Conservation (phyloP, 2,329 filamentous ascomycete genomes). For the Aspergillus sp. region DNA sequence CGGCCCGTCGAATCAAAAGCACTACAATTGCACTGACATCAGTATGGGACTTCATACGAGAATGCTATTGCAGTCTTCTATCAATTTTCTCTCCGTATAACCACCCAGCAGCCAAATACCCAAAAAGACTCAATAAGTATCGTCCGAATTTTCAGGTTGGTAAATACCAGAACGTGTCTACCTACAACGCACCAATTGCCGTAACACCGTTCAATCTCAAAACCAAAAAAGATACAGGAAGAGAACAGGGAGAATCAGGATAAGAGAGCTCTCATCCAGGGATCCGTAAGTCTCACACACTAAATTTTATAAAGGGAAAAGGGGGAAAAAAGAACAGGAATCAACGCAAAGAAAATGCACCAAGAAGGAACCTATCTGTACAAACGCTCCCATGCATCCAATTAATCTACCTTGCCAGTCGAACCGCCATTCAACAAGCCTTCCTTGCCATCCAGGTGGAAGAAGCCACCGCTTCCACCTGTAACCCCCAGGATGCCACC, state of each 20-base stretch:
- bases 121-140: too few relatives aligned
- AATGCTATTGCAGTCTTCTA: too few relatives aligned
- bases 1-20: constrained; percentile 16
- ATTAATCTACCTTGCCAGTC: constrained; percentile 49
- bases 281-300: background rate
- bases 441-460: constrained; percentile 50
- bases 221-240: background rate
- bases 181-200: background rate
- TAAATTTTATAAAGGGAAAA: constrained; percentile 1
- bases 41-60: too few relatives aligned
- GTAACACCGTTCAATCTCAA: background rate
- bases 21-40: constrained; percentile 10
- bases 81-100: too few relatives aligned
- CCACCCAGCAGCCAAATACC: too few relatives aligned
- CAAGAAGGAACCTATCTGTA: constrained; percentile 30
- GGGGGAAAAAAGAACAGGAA: constrained; percentile 22
- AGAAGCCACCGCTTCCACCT: constrained; percentile 41
- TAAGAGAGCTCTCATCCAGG: background rate
- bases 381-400: constrained; percentile 28
- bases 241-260: background rate
- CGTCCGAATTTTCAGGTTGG: too few relatives aligned
- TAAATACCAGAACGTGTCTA: background rate
- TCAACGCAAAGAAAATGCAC: background rate
- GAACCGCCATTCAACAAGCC: constrained; percentile 43
- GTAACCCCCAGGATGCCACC: constrained; percentile 38